These are phyloP conservation scores for Quercus agrifolia DNA, from an alignment of 306 rosid genomes.

Conservation along the genomic window DNA sequence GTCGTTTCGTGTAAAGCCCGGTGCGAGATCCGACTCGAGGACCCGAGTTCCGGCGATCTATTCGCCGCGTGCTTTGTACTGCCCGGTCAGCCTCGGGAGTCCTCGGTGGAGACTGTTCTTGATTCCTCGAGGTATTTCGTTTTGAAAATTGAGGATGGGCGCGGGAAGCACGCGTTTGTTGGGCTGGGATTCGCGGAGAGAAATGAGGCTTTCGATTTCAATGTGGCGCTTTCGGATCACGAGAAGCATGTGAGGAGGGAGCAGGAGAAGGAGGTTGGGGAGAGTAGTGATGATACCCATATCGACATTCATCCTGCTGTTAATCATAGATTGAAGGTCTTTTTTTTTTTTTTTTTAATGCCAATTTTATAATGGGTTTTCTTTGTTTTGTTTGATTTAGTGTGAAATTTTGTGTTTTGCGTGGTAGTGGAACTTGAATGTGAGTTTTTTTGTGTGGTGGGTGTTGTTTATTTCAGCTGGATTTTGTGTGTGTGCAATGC, in stretches of 20 bases:
- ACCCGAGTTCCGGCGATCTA: constrained; percentile 81
- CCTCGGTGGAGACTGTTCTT: constrained; percentile 81
- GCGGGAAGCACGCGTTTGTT: constrained; percentile 87
- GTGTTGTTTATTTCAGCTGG: neutral
- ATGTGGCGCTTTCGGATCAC: constrained; percentile 94
- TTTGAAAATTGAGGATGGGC: constrained; percentile 94
- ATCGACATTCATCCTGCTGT: constrained; percentile 94
- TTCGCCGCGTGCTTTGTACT: constrained; percentile 90
- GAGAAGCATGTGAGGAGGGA: constrained; percentile 87
- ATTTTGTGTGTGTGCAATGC: neutral
- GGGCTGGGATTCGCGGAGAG: constrained; percentile 90
- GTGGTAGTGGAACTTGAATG: neutral
- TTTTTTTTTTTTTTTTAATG: no score
- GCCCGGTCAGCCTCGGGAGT: constrained; percentile 81
- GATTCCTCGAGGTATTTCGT: constrained; percentile 97
- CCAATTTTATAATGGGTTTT: neutral
- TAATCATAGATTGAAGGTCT: constrained; percentile 88
- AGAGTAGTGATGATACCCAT: constrained; percentile 53
- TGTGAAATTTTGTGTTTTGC: neutral
- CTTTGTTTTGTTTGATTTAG: neutral
- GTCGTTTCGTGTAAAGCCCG: constrained; percentile 87
- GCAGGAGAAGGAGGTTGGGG: constrained; percentile 65
- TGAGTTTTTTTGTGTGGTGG: neutral
- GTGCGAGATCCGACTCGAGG: constrained; percentile 98
- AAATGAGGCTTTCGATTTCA: constrained; percentile 97